A percentile compares a stretch with the other conserved stretches of the same genome.
phyloP scores from a whole-genome alignment of 2,329 filamentous ascomycete species.

The Claviceps cyperi region DNA sequence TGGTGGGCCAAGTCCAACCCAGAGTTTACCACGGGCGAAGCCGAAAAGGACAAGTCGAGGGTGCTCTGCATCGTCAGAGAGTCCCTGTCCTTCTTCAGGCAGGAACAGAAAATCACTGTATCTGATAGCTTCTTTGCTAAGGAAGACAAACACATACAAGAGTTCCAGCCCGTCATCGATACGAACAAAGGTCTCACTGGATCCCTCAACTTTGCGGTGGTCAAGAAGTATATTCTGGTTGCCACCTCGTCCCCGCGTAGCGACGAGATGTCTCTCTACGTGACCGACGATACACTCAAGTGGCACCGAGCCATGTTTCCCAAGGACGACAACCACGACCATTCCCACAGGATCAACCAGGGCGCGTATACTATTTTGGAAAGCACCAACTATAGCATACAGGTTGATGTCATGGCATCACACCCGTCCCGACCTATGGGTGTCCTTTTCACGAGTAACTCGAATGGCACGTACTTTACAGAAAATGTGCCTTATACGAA shows the following conservation, averaged over 20 bases:
- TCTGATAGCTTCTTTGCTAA: constrained; percentile 71
- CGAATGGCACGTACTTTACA: constrained; percentile 91
- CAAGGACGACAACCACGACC: constrained; percentile 58
- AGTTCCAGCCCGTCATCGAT: constrained; percentile 66
- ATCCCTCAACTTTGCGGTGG: constrained; percentile 64
- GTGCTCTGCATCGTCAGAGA: constrained; percentile 71
- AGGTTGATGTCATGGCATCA: constrained; percentile 77
- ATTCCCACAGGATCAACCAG: constrained; percentile 55
- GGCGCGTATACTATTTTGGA: constrained; percentile 88
- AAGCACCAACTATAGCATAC: constrained; percentile 94
- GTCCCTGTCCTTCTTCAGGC: constrained; percentile 51
- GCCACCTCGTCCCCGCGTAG: constrained; percentile 68
- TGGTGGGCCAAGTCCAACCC: constrained; percentile 73
- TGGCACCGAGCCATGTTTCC: constrained; percentile 93
- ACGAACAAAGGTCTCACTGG: constrained; percentile 61
- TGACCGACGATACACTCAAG: constrained; percentile 65
- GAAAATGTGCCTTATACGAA: constrained; percentile 89
- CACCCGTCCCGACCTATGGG: constrained; percentile 59
- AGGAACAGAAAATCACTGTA: constrained; percentile 63
- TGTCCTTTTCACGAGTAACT: constrained; percentile 87
- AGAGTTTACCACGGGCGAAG: constrained; percentile 55
- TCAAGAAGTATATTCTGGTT: constrained; percentile 77
- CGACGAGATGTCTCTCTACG: constrained; percentile 81
- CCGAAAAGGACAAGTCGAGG: constrained; percentile 51
- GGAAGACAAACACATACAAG: constrained; percentile 32